These are phyloP conservation scores for Lactifluus piperatus DNA, from an alignment of 768 basidiomycete genomes.

Conservation along the genomic window DNA sequence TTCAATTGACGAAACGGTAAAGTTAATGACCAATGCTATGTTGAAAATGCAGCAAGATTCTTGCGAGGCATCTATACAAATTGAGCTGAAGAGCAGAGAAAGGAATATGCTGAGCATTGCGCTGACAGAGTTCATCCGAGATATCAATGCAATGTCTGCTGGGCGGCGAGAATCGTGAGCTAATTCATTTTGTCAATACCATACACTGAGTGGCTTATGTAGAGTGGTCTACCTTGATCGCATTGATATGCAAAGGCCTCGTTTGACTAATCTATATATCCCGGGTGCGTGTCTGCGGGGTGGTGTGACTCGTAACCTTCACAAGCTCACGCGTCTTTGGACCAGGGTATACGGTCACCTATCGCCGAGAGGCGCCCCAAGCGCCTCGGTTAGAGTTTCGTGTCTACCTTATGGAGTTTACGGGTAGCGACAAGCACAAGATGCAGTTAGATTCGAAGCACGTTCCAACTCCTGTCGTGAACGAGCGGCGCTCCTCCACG, in stretches of 20 bases:
- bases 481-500: background rate
- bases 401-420: background rate
- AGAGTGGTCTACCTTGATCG: background rate
- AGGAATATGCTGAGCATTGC: background rate
- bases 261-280: no score
- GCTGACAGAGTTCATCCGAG: background rate
- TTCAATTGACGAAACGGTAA: background rate
- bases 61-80: background rate
- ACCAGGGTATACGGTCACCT: background rate
- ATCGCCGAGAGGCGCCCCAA: background rate
- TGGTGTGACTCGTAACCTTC: no score
- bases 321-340: background rate
- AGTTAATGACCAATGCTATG: background rate
- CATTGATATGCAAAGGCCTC: background rate
- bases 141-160: background rate
- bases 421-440: background rate
- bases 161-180: background rate
- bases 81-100: background rate
- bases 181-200: background rate
- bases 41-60: background rate
- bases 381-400: background rate
- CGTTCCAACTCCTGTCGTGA: slow-evolving; percentile 5
- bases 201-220: background rate
- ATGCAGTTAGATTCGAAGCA: background rate
- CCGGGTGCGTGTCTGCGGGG: no score